Evolutionary conservation across 257 asterid species (phyloP).

Genomic region (Verbascum thapsus): DNA sequence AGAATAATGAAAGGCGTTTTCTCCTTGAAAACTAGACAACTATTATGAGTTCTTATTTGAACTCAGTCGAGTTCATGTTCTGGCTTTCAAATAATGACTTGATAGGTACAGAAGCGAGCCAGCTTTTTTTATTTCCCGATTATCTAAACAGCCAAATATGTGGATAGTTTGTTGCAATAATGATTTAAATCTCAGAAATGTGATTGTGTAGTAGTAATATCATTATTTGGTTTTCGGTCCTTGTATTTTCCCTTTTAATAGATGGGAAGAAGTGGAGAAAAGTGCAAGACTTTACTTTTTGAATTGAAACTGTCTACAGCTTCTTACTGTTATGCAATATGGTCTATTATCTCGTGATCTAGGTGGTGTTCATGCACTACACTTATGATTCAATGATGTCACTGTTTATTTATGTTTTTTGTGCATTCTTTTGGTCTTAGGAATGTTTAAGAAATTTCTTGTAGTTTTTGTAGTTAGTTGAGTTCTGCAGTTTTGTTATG

Average conservation of each 20-base stretch:
- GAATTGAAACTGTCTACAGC: conserved; percentile 23
- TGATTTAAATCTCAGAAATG: neutral
- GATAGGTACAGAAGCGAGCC: conserved; percentile 14
- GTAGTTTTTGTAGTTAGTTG: no score
- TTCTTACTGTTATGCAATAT: neutral
- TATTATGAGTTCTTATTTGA: neutral
- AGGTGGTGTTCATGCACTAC: neutral
- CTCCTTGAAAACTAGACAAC: neutral
- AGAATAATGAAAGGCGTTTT: neutral
- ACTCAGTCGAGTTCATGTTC: conserved; percentile 7
- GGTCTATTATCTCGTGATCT: neutral
- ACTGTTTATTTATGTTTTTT: no score
- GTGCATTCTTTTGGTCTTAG: no score
- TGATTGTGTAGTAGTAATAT: neutral
- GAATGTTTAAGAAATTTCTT: no score
- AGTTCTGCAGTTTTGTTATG: no score
- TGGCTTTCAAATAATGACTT: conserved; percentile 19
- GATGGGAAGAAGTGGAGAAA: neutral
- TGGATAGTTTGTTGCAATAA: neutral
- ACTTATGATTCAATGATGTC: no score
- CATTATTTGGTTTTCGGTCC: neutral
- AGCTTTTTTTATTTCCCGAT: neutral
- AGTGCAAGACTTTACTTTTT: conserved; percentile 1
- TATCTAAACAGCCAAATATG: neutral
- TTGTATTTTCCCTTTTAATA: conserved; percentile 9